Evolutionary conservation across 164 flowering plant species (phyloP), one percentile per base, ranked within the genome.

Genomic region (Tetracentron sinense): DNA sequence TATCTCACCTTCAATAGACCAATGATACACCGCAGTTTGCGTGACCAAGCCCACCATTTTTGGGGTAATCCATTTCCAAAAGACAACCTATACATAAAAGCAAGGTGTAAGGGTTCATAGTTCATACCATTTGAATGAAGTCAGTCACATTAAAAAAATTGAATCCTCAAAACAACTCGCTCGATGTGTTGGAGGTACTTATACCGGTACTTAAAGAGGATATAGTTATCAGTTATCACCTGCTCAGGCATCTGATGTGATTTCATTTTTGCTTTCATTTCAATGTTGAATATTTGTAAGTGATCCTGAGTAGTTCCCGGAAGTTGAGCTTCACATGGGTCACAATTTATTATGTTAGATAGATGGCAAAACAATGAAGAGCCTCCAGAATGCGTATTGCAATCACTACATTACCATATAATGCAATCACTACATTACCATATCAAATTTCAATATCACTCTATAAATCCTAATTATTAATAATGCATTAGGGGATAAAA

Each of bases 191-290:
- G 17, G 17, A 58, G n/a, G n/a, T n/a, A n/a, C n/a, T n/a, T n/a
- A n/a, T n/a, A n/a, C n/a, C n/a, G n/a, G n/a, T n/a, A n/a, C n/a
- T n/a, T n/a, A n/a, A n/a, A 23, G 42, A 35, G 20, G 21, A 2
- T 62, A 22, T 42, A 58, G 25, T 29, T 23, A 22, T 26, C 44
- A 57, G 58, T 17, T 38, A n/a, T 21, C 31, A 86, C 97, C 89
- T 89, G 96, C 79, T 95, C 99, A 60, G 98, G 94, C 99, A 95
- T 95, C 77, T 90, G 96, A 78, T 95, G 81, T 2, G 99, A 95
- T 69, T 92, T 95, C 78, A 95, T 71, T 72, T 92, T 95, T 17
- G 97, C 83, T 77, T 95, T 95, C 81, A 78, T 57, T 77, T 95
- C 99, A 77, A 95, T 92, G 71, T 95, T 95, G 73, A 95, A 95